phyloP scores from a whole-genome alignment of 768 basidiomycete genomes.

The Boletellus ananas region DNA sequence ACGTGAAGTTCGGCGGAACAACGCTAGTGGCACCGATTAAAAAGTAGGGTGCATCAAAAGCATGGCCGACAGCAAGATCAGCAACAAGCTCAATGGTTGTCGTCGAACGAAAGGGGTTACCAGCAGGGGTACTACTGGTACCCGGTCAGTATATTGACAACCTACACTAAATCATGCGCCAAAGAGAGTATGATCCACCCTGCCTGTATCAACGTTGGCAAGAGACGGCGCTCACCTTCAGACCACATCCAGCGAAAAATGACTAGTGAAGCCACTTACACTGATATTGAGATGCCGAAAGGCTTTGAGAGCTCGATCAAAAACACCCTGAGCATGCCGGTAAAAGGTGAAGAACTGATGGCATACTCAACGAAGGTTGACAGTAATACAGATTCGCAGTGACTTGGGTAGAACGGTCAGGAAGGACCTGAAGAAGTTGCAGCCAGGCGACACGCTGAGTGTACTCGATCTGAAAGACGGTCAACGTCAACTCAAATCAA shows the following conservation, averaged over 20 bases:
- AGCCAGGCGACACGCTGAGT: slow-evolving; percentile 20
- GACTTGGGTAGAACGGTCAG: slow-evolving; percentile 35
- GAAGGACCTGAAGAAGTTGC: neutral
- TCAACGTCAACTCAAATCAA: slow-evolving; percentile 41
- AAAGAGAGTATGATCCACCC: slow-evolving; percentile 37
- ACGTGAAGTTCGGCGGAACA: slow-evolving; percentile 69
- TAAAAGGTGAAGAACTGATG: slow-evolving; percentile 13
- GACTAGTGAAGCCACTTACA: slow-evolving; percentile 54
- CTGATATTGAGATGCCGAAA: slow-evolving; percentile 37
- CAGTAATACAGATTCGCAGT: slow-evolving; percentile 82
- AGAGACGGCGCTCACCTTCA: slow-evolving; percentile 64
- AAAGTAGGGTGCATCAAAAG: slow-evolving; percentile 67
- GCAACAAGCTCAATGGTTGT: too few relatives aligned
- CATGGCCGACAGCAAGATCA: too few relatives aligned
- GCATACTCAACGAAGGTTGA: slow-evolving; percentile 67
- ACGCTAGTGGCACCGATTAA: slow-evolving; percentile 67
- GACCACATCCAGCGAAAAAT: slow-evolving; percentile 17
- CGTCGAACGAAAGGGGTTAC: slow-evolving; percentile 77
- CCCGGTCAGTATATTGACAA: slow-evolving; percentile 30
- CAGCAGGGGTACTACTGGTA: slow-evolving; percentile 71
- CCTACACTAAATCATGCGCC: neutral
- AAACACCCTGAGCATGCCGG: slow-evolving; percentile 27
- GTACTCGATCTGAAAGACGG: slow-evolving; percentile 62
- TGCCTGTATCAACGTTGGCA: too few relatives aligned
- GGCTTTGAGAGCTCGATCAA: slow-evolving; percentile 36